Base-by-base conservation (phyloP, 169 alveolate genomes). In the Neospora caninum region DNA sequence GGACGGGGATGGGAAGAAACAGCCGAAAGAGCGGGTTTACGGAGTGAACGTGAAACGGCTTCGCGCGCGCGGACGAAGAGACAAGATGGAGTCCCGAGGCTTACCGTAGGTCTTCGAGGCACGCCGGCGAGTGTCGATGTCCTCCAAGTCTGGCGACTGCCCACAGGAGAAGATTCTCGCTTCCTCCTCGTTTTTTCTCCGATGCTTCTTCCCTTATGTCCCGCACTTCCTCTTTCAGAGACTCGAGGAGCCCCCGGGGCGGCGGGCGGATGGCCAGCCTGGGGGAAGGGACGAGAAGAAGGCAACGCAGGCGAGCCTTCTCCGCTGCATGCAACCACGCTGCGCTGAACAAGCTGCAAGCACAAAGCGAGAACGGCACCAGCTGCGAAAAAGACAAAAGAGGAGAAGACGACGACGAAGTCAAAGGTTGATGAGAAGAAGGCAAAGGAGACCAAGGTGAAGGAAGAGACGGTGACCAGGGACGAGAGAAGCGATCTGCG, bases 271-370 rank as follows among this genome's bases (percentile, higher is more conserved):
- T 2, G n/a, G 84, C 84, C 84, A 31, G 43, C 9, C 27, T 10
- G 43, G 84, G 84, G 42, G 84, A 34, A 13, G 84, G 84, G n/a
- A 73, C 84, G 42, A 73, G 84, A 41, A 73, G 84, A 13, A 73
- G 42, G 27, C 84, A n/a, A 18, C 49, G 25, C 84, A 73, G 7
- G 42, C 84, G 39, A 2, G 84, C 84, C 43, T 31, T 36, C 43
- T 73, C 84, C n/a, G 84, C 84, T 22, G 84, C 84, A n/a, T 73
- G 84, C 84, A 73, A 43, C 84, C 84, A 73, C 43, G n/a, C 49
- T 13, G 84, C 84, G 84, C 84, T n/a, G 43, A 73, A 73, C 45
- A 20, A 43, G n/a, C 43, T 73, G 84, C 84, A 73, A 13, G n/a
- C 84, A 43, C 39, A 31, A 43, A 73, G 25, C 39, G 42, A 18